Base-by-base conservation (phyloP, 139 green algal genomes). In the Asterochloris sp. region DNA sequence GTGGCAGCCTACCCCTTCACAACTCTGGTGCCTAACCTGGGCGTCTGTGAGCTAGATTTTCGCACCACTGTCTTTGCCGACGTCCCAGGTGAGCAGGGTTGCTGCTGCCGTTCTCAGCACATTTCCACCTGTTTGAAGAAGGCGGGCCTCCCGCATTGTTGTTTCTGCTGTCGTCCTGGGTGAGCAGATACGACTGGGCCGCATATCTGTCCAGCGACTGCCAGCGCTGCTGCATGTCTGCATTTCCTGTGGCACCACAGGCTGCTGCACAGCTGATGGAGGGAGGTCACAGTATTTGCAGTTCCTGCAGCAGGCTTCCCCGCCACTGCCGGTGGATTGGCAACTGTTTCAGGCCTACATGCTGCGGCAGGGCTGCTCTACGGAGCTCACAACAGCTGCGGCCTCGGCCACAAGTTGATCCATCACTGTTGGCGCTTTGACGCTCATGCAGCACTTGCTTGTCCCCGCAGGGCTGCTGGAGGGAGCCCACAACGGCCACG, bases 1-100 rank as follows among this genome's bases (percentile, higher is more conserved):
- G 94, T 99, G 60, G 97, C 96, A 24, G 89, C 95, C 87, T 99
- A 99, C 87, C 95, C 96, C 38, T 99, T 99, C 90, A 99, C 97
- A 13, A 99, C 97, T 19, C 92, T 99, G 23, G 89, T 95, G 69
- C 97, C 97, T 69, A 99, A 99, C 88, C 91, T 99, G 54, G 97
- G 97, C 0, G 95, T 99, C 12, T 98, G 94, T 83, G 91, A 95
- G 80, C 85, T 94, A 77, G 95, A 98, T 86, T 97, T 91, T 82
- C 64, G 86, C 17, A 93, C 91, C 14, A 95, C 92, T 26, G 90
- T 94, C 73, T 92, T 92, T 87, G 88, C 88, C 12, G 87, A 87
- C 79, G 79, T 87, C 38, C 84, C 84, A 75, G 83, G 87, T 88
- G 61, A 63, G 67, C 60, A 23, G 12, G 13, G 4, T 71, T 71